These are phyloP conservation scores for Amanita jacksonii DNA, from an alignment of 768 basidiomycete genomes.

Conservation along the genomic window DNA sequence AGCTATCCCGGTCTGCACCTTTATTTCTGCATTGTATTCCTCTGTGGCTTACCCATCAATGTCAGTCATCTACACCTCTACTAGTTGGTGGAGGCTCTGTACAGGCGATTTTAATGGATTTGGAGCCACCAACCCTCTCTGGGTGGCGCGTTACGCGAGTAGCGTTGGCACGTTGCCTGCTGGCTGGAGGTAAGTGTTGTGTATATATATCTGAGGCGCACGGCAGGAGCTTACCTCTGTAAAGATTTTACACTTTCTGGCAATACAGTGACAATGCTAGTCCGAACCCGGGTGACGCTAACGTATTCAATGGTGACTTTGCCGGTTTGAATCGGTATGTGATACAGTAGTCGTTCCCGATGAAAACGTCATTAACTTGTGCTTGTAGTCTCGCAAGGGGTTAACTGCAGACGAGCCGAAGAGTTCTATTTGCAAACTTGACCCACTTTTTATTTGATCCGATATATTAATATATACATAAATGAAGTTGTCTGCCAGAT, in stretches of 20 bases:
- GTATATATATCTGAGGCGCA: too few relatives aligned
- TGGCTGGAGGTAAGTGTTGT: constrained; percentile 36
- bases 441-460: too few relatives aligned
- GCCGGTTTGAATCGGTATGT: background rate
- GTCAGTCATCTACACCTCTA: constrained; percentile 52
- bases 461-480: too few relatives aligned
- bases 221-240: too few relatives aligned
- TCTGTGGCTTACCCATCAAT: background rate
- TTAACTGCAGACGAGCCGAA: background rate
- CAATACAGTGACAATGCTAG: constrained; percentile 50
- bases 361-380: too few relatives aligned
- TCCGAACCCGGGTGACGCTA: constrained; percentile 46
- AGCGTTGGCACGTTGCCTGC: constrained; percentile 45
- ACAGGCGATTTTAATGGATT: constrained; percentile 51
- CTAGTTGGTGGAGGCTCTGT: constrained; percentile 60
- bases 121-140: constrained; percentile 42
- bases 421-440: too few relatives aligned
- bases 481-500: too few relatives aligned
- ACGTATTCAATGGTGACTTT: constrained; percentile 46
- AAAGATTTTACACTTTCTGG: constrained; percentile 47
- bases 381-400: background rate
- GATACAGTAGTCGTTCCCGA: too few relatives aligned
- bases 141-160: constrained; percentile 48
- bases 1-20: too few relatives aligned
- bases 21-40: too few relatives aligned